phyloP scores from a whole-genome alignment of 495 filamentous ascomycete genomes.

The Apiosordaria backusii region DNA sequence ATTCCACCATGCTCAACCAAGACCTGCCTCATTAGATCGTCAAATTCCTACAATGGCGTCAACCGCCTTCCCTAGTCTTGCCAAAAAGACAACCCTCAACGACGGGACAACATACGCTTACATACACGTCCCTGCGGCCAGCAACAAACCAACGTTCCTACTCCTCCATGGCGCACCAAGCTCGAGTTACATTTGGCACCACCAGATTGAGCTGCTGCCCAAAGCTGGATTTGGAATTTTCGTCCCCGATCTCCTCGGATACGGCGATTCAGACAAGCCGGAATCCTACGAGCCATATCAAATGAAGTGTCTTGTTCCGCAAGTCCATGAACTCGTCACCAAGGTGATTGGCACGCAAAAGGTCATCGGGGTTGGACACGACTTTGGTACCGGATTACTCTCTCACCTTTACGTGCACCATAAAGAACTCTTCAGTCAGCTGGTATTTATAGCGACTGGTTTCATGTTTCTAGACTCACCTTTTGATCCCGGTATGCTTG shows the following conservation, averaged over 20 bases:
- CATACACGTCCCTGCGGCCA: constrained; percentile 23
- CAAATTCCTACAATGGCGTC: constrained; percentile 12
- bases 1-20: too few species aligned
- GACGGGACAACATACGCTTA: constrained; percentile 37
- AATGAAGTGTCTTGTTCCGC: constrained; percentile 32
- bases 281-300: constrained; percentile 30
- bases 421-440: constrained; percentile 13
- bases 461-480: constrained; percentile 5
- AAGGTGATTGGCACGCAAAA: constrained; percentile 25
- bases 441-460: constrained; percentile 26
- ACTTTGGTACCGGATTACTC: constrained; percentile 18
- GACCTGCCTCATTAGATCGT: background rate
- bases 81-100: constrained; percentile 15
- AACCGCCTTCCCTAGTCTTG: constrained; percentile 10
- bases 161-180: constrained; percentile 47
- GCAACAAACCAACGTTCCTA: constrained; percentile 33
- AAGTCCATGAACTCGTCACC: constrained; percentile 40
- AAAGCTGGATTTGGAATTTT: constrained; percentile 43
- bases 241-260: constrained; percentile 50
- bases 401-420: constrained; percentile 19
- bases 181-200: constrained; percentile 44
- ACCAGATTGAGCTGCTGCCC: constrained; percentile 37
- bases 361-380: background rate
- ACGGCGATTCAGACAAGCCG: constrained; percentile 45
- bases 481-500: constrained; percentile 12